These are phyloP conservation scores for Xerocomellus intermedius DNA, from an alignment of 768 basidiomycete genomes.

Conservation along the genomic window DNA sequence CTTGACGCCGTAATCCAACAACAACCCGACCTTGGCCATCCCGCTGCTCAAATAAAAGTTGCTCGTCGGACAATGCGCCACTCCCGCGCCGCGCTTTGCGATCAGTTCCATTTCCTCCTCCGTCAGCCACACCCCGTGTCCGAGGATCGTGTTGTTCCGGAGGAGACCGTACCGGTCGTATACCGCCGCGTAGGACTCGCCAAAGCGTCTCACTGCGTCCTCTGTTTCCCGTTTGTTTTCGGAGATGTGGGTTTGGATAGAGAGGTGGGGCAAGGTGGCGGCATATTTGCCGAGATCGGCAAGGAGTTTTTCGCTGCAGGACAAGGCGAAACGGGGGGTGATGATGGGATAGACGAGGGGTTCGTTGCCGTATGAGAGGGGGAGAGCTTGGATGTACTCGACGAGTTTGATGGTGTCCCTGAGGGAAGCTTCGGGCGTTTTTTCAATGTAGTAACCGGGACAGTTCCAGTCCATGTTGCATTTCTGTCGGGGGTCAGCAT, in stretches of 20 bases:
- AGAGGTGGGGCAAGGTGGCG: constrained; percentile 50
- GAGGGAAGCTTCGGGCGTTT: constrained; percentile 52
- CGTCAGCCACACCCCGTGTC: constrained; percentile 79
- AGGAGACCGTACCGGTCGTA: constrained; percentile 78
- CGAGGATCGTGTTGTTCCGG: constrained; percentile 74
- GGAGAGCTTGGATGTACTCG: constrained; percentile 57
- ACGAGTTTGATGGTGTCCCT: constrained; percentile 62
- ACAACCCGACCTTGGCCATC: constrained; percentile 68
- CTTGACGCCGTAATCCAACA: constrained; percentile 83
- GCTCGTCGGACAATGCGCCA: constrained; percentile 91
- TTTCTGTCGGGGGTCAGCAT: constrained; percentile 24
- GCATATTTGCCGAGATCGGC: constrained; percentile 56
- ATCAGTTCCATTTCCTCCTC: constrained; percentile 71
- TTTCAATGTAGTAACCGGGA: constrained; percentile 64
- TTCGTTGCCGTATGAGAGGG: constrained; percentile 33
- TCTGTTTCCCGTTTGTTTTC: constrained; percentile 75
- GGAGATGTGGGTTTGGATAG: constrained; percentile 88
- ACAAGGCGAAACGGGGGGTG: constrained; percentile 91
- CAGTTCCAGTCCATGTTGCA: constrained; percentile 54
- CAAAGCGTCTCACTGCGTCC: constrained; percentile 65
- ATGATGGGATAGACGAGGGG: constrained; percentile 83
- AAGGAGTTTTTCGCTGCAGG: constrained; percentile 71
- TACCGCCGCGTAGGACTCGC: constrained; percentile 68
- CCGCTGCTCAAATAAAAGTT: constrained; percentile 91
- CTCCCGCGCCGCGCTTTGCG: constrained; percentile 58